These are phyloP conservation scores for Aspergillus proliferans DNA, from an alignment of 2,329 filamentous ascomycete species.

Conservation along the genomic window DNA sequence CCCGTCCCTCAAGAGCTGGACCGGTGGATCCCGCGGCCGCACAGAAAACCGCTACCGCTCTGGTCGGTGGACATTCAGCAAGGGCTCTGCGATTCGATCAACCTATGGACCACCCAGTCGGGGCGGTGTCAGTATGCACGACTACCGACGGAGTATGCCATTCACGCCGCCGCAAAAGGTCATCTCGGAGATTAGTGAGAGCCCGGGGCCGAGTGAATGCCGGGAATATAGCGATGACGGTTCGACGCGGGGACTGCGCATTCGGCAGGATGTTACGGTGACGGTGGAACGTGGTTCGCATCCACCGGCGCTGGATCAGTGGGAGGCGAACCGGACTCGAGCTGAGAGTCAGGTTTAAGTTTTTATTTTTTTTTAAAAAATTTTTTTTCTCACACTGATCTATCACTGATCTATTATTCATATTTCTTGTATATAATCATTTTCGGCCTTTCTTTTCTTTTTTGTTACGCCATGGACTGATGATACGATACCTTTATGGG, in stretches of 20 bases:
- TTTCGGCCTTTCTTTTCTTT: background rate
- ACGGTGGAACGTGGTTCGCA: conserved; percentile 15
- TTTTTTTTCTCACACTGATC: background rate
- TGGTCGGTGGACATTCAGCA: conserved; percentile 26
- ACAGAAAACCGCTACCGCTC: conserved; percentile 28
- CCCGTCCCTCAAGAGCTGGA: conserved; percentile 36
- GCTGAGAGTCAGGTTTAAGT: background rate
- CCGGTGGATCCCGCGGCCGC: conserved; percentile 29
- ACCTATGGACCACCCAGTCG: conserved; percentile 25
- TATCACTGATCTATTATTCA: background rate
- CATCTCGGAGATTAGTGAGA: conserved; percentile 23
- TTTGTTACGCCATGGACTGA: background rate
- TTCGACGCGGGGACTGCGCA: conserved; percentile 31
- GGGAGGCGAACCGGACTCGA: conserved; percentile 1
- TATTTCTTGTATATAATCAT: background rate
- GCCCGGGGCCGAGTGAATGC: conserved; percentile 21
- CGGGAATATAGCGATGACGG: conserved; percentile 29
- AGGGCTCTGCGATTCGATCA: conserved; percentile 16
- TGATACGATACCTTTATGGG: background rate
- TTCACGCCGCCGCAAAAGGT: conserved; percentile 24
- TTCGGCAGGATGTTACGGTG: conserved; percentile 36
- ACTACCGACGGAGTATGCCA: conserved; percentile 21
- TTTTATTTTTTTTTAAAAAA: background rate
- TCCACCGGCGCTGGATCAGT: conserved; percentile 6
- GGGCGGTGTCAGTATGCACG: conserved; percentile 23